phyloP scores from a whole-genome alignment of 1,284 basidiomycete genomes.

The Tylopilus sp. region DNA sequence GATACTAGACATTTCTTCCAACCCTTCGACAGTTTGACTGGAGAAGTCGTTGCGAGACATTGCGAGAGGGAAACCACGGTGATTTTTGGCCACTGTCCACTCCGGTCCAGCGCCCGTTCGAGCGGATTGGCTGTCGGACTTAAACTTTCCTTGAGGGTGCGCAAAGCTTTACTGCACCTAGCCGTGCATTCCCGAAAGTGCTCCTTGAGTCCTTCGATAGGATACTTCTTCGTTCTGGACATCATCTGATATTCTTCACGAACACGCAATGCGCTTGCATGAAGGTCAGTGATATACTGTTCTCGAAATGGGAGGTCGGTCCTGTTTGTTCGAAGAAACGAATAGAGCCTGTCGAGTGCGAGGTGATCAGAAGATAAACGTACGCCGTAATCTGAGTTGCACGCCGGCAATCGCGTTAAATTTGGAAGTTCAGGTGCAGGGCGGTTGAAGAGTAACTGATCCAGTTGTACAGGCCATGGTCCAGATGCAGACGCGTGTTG shows the following conservation, averaged over 20 bases:
- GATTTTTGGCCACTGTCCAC: slow-evolving; percentile 35
- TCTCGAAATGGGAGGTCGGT: not conserved
- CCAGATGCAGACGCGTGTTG: no score
- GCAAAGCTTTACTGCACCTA: not conserved
- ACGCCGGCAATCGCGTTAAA: not conserved
- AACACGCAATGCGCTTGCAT: not conserved
- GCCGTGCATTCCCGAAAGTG: slow-evolving; percentile 1
- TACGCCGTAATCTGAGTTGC: not conserved
- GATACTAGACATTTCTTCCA: slow-evolving; percentile 42
- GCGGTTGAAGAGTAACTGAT: slow-evolving; percentile 6
- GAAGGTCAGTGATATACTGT: slow-evolving; percentile 5
- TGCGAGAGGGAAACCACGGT: slow-evolving; percentile 37
- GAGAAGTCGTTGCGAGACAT: slow-evolving; percentile 29
- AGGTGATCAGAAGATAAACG: not conserved
- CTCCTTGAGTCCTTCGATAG: not conserved
- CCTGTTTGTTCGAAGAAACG: not conserved
- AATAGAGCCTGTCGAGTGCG: not conserved
- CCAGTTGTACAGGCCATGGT: not conserved
- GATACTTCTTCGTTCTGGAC: fast-evolving
- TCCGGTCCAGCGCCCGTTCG: not conserved
- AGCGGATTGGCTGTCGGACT: not conserved
- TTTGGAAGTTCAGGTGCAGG: no score
- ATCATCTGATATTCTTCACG: no score
- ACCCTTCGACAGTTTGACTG: not conserved
- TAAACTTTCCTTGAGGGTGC: not conserved